Percentiles rank a stretch among this genome's conserved stretches.
Evolutionary conservation across 192 early-diverging fungal genomes (phyloP).

Genomic region (Podila clonocystis): DNA sequence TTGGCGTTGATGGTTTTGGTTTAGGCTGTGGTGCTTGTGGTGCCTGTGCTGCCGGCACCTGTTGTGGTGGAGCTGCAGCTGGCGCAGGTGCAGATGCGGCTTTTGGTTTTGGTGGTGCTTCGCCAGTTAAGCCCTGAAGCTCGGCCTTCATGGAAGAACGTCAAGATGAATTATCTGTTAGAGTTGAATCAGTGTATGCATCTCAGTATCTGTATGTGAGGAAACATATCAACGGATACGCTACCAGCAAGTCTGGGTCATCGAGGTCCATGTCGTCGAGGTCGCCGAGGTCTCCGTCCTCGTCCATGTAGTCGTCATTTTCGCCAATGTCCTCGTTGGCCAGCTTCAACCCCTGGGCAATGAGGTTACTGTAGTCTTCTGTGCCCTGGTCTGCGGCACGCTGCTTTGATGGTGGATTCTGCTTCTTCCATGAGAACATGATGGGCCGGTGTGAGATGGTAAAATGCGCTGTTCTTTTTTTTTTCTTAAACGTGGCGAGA

Average conservation of each 20-base stretch:
- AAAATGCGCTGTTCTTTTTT: background rate
- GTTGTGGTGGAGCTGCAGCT: background rate
- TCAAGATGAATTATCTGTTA: background rate
- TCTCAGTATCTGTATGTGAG: background rate
- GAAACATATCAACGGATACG: background rate
- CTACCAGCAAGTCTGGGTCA: conserved; percentile 66
- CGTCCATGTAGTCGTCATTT: conserved; percentile 22
- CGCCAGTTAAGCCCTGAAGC: conserved; percentile 53
- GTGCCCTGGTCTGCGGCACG: conserved; percentile 10
- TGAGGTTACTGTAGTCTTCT: conserved; percentile 37
- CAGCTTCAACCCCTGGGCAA: conserved; percentile 38
- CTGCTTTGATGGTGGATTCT: conserved; percentile 44
- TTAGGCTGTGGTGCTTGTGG: background rate
- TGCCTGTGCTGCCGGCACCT: too few species aligned
- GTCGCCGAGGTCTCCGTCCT: conserved; percentile 40
- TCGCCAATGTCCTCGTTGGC: conserved; percentile 40
- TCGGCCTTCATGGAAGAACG: conserved; percentile 50
- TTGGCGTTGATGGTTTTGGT: conserved; percentile 21
- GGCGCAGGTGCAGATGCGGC: background rate
- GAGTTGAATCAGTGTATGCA: too few species aligned
- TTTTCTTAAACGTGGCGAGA: background rate
- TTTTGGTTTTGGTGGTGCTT: conserved; percentile 12
- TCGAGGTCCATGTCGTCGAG: conserved; percentile 55
- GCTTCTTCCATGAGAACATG: conserved; percentile 53
- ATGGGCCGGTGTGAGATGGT: background rate